Evolutionary conservation across 495 filamentous ascomycete species (phyloP), one percentile per base, ranked within the genome.

Genomic region (Neurospora sp.): DNA sequence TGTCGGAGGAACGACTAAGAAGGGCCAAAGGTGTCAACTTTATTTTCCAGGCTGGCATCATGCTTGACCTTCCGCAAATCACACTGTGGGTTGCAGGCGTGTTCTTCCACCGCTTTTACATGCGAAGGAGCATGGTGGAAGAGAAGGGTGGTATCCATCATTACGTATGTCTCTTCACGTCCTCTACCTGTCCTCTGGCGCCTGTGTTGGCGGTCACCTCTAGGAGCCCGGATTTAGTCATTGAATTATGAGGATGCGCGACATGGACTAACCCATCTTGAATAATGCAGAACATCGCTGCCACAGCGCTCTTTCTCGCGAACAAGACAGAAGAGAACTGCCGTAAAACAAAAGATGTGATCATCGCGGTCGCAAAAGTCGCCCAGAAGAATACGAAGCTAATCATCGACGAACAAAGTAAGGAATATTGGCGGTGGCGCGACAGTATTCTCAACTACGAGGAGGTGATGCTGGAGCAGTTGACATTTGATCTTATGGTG

Each of bases 261-360:
- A 66, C 53, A 35, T 20, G 68, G 9, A 35, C 69, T 73, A 70
- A 74, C 31, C 48, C 31, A 69, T 70, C 20, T 72, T 69, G 12
- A 70, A 68, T 39, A 42, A 42, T 71, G 73, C 74, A 90, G 88
- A 89, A 89, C 76, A 92, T 96, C 66, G 96, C 93, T 3, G 96
- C 94, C 0, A 96, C 94, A 0, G 85, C 94, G 4, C 87, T 99
- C 8, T 98, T 97, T 77, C 88, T 99, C 9, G 95, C 96, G 10
- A 96, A 94, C 76, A 99, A 99, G 82, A 94, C 96, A 7, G 96
- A 98, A 75, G 96, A 99, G 79, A 95, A 94, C 78, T 93, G 92
- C 78, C 92, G 94, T 38, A 96, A 96, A 76, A 96, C 97, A 76
- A 94, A 92, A 76, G 94, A 98, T 74, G 84, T 99, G 40, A 92